Base-by-base conservation (phyloP, 495 filamentous ascomycete species). In the Penicillium taxi region DNA sequence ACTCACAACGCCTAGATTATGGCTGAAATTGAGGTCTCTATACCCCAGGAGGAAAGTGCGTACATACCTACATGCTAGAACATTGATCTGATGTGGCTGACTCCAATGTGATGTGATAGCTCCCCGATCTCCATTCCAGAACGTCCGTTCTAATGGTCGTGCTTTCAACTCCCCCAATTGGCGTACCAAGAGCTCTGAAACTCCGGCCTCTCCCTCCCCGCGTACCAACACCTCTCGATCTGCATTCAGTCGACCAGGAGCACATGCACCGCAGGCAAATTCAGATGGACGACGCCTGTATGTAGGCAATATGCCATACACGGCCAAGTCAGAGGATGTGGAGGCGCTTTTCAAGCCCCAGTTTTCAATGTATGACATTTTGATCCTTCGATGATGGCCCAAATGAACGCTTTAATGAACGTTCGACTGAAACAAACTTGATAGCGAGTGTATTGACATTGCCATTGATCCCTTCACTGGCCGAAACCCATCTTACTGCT, bases 401-500 rank as follows among this genome's bases (percentile, higher is more conserved):
- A n/a, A n/a, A n/a, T n/a, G n/a, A n/a, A n/a, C n/a, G n/a, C n/a
- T n/a, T n/a, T n/a, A n/a, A n/a, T n/a, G n/a, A n/a, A n/a, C n/a
- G n/a, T n/a, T n/a, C n/a, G n/a, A n/a, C n/a, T n/a, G n/a, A n/a
- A n/a, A n/a, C 36, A 46, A 37, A 16, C 19, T 46, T 48, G 44
- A 58, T 53, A 67, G 74, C 47, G 67, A 73, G 50, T 71, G 71
- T 24, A 76, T 84, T 41, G 75, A 78, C 49, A 80, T 83, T 50
- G 75, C 77, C 6, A 66, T 80, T 32, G 78, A 84, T 51, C 75
- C 78, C 12, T 75, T 80, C 48, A 79, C 75, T 15, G 75, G 75
- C 28, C 58, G 78, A 9, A 84, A 84, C 52, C 78, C 78, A 3
- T 80, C 77, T 5, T 84, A 82, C 58, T 84, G 80, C 58, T 84